A percentile compares a stretch with the other conserved stretches of the same genome.
Conservation (phyloP, 129 eudicot species). For the Flaveria trinervia region DNA sequence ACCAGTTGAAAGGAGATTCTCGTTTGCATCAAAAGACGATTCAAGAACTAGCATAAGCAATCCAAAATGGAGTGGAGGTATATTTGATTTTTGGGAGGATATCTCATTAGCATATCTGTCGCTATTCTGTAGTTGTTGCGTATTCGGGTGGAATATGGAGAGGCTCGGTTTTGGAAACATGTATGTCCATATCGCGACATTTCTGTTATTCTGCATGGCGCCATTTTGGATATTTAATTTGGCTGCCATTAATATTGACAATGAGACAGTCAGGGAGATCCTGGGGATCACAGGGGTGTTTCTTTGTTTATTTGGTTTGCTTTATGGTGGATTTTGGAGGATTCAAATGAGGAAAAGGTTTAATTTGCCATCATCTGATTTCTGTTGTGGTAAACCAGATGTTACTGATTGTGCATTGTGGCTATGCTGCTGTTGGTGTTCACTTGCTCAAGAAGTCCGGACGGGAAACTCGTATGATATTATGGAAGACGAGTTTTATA, state of each 20-base stretch:
- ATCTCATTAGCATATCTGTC: conserved; percentile 46
- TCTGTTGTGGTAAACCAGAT: conserved; percentile 45
- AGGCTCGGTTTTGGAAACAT: conserved; percentile 64
- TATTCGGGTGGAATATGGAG: conserved; percentile 68
- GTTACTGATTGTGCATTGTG: conserved; percentile 51
- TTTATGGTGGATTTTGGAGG: conserved; percentile 70
- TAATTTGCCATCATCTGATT: conserved; percentile 37
- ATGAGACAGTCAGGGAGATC: conserved; percentile 42
- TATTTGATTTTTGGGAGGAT: conserved; percentile 56
- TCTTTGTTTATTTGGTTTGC: conserved; percentile 56
- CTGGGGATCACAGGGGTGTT: conserved; percentile 45
- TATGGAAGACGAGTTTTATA: conserved; percentile 33
- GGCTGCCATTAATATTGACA: conserved; percentile 54
- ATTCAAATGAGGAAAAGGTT: conserved; percentile 56
- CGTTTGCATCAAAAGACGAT: conserved; percentile 37
- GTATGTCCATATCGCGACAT: conserved; percentile 56
- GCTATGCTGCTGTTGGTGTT: conserved; percentile 60
- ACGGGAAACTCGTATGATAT: conserved; percentile 50
- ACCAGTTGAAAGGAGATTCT: conserved; percentile 36
- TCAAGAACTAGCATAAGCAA: conserved; percentile 22
- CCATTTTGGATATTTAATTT: conserved; percentile 60
- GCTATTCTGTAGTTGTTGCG: conserved; percentile 50
- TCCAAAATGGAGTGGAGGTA: conserved; percentile 59
- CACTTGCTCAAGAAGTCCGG: conserved; percentile 63
- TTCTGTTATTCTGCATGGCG: conserved; percentile 56